Percentiles rank a stretch among this genome's conserved stretches.
Conservation (phyloP, 805 yeast genomes). For the Nakazawaea laoshanensis region DNA sequence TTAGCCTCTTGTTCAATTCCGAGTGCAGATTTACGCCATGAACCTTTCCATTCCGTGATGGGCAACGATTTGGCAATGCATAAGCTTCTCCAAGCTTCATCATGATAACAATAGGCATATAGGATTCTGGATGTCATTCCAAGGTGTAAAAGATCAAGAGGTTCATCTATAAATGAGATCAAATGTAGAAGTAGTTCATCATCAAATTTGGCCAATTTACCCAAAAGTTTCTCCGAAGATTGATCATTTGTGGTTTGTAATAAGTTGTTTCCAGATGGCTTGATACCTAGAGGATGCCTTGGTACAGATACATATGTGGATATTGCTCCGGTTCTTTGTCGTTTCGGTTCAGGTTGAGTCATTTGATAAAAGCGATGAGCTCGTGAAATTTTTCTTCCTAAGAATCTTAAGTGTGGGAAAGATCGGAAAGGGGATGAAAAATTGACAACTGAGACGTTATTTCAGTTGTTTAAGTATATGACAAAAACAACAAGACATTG, state of each 20-base stretch:
- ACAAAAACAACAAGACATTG: too few relatives aligned
- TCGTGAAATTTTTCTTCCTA: background rate
- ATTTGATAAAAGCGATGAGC: background rate
- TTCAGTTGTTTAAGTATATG: too few relatives aligned
- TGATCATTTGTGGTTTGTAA: slow-evolving; percentile 17
- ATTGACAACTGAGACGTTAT: too few relatives aligned
- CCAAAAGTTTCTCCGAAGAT: slow-evolving; percentile 33
- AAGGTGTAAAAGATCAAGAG: slow-evolving; percentile 39
- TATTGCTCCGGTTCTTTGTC: background rate
- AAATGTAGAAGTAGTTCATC: slow-evolving; percentile 60
- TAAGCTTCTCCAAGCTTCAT: slow-evolving; percentile 72
- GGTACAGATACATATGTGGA: slow-evolving; percentile 20
- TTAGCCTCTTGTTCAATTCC: slow-evolving; percentile 32
- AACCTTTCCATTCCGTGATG: slow-evolving; percentile 55
- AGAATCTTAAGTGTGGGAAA: too few relatives aligned
- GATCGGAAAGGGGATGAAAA: too few relatives aligned
- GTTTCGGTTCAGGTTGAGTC: slow-evolving; percentile 3
- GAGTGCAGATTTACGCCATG: slow-evolving; percentile 67
- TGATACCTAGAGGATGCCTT: slow-evolving; percentile 65
- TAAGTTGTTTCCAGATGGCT: slow-evolving; percentile 65
- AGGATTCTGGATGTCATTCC: slow-evolving; percentile 56
- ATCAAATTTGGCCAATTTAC: slow-evolving; percentile 39
- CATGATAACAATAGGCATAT: slow-evolving; percentile 68
- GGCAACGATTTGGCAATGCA: slow-evolving; percentile 27
- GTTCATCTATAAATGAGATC: slow-evolving; percentile 37